Base-by-base conservation (phyloP, 176 grass and related monocot species). In the Ensete glaucum region DNA sequence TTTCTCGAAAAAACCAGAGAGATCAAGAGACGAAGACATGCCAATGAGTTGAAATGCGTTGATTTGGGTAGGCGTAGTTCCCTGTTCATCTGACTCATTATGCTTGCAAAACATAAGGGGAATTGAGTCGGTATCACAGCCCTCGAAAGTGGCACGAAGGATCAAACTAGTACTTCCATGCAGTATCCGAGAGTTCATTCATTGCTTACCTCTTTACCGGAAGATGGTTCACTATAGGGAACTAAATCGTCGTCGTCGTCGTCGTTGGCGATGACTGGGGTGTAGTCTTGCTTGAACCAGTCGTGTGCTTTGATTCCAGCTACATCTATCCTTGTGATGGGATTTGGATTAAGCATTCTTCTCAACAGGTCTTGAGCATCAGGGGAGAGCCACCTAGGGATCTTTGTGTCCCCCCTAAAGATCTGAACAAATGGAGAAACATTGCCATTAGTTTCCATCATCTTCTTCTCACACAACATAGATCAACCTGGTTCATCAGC, bases 41-140 rank as follows among this genome's bases (percentile, higher is more conserved):
- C 94, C 90, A 60, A 98, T 98, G 72, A 98, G 77, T 81, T 93
- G 80, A 85, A 98, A 98, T 64, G 94, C 90, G 24, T 93, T 98
- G 68, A 98, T 91, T 52, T 90, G 56, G 57, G 65, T 63, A 21
- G 23, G 75, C 53, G 49, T 52, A 50, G 82, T 85, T 62, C 78
- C 79, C 20, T 72, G 56, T 0, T 62, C 77, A 13, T 70, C 64
- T 67, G 67, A 50, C 34, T 73, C 83, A 8, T 75, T 73, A 67
- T 85, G 20, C 85, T 92, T 93, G 67, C 80, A 43, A 43, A 43
- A 83, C 10, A 80, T 67, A 69, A 29, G 11, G 7, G 15, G 49
- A 74, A 24, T 69, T 53, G 51, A 25, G 2, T 66, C 67, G 20
- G 67, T 19, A 43, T 43, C 34, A 43, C 34, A 43, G 34, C 34